Percentiles rank a stretch among this genome's conserved stretches.
Conservation (phyloP, 352 stramenopile species). For the Phytopythium kandeliae region DNA sequence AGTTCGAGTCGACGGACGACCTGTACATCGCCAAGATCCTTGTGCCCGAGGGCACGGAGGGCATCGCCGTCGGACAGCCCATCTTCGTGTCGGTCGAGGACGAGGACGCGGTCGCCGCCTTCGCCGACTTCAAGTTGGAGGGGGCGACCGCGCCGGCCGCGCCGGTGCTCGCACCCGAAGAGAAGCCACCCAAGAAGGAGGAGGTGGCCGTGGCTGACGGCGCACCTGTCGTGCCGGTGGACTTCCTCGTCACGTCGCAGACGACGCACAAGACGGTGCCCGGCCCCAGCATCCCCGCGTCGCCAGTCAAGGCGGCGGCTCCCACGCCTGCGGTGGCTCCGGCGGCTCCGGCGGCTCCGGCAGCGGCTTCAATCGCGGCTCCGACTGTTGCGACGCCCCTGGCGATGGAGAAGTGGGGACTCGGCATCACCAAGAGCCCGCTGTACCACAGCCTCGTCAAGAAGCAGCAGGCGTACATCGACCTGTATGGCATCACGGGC, state of each 20-base stretch:
- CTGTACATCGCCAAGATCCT: conserved; percentile 96
- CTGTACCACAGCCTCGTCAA: conserved; percentile 75
- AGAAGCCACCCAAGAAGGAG: conserved; percentile 67
- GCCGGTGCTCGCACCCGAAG: conserved; percentile 41
- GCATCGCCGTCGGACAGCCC: conserved; percentile 90
- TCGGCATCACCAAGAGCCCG: conserved; percentile 74
- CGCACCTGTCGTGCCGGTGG: conserved; percentile 41
- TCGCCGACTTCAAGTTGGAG: conserved; percentile 78
- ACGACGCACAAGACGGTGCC: conserved; percentile 44
- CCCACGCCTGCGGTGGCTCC: conserved; percentile 10
- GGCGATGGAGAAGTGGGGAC: conserved; percentile 66
- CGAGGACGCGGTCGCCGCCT: conserved; percentile 49
- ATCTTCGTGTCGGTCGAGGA: conserved; percentile 97
- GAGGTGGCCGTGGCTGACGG: conserved; percentile 41
- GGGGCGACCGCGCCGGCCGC: conserved; percentile 28
- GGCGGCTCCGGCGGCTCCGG: conserved; percentile 6
- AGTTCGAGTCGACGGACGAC: conserved; percentile 98
- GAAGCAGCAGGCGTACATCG: conserved; percentile 84
- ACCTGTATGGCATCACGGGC: conserved; percentile 74
- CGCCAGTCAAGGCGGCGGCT: conserved; percentile 19
- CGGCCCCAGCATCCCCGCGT: conserved; percentile 30
- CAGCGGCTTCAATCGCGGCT: no score
- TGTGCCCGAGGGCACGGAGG: conserved; percentile 82
- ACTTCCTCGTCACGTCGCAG: conserved; percentile 67
- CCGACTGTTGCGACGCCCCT: no score